A percentile compares a stretch with the other conserved stretches of the same genome.
Evolutionary conservation across 1,284 basidiomycete genomes (phyloP).

Genomic region (Sparassis latifolia): DNA sequence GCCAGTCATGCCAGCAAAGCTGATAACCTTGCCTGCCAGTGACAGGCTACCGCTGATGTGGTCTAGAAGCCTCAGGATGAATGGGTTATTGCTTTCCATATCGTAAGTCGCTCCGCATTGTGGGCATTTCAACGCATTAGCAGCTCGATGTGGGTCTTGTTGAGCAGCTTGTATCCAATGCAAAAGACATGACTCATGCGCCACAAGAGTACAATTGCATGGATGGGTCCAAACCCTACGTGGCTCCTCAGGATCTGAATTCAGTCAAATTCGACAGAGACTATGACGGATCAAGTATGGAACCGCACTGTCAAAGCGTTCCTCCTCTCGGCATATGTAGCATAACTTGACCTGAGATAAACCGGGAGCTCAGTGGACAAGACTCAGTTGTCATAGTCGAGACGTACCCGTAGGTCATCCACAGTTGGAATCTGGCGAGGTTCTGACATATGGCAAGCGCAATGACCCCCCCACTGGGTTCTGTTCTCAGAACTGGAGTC

Average conservation of each 20-base stretch:
- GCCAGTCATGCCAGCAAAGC: slow-evolving; percentile 38
- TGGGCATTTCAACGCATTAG: slow-evolving; percentile 70
- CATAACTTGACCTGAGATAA: slow-evolving; percentile 59
- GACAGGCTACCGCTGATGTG: slow-evolving; percentile 42
- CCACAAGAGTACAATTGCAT: slow-evolving; percentile 71
- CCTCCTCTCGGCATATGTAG: slow-evolving; percentile 74
- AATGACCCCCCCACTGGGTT: too few species aligned
- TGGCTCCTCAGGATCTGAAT: slow-evolving; percentile 38
- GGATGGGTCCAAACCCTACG: slow-evolving; percentile 67
- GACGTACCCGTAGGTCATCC: slow-evolving; percentile 37
- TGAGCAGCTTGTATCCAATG: slow-evolving; percentile 71
- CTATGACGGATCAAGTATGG: slow-evolving; percentile 1
- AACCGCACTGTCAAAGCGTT: slow-evolving; percentile 44
- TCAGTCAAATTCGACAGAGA: background rate
- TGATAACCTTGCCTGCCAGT: slow-evolving; percentile 42
- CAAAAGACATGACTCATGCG: slow-evolving; percentile 71
- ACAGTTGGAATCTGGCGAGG: slow-evolving; percentile 23
- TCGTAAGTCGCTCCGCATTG: slow-evolving; percentile 66
- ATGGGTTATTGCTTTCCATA: slow-evolving; percentile 55
- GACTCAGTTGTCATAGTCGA: background rate
- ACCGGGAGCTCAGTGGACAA: background rate
- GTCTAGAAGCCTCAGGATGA: slow-evolving; percentile 43
- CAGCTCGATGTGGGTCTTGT: slow-evolving; percentile 39
- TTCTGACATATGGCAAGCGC: too few species aligned
- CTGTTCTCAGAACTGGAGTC: too few species aligned